phyloP scores from a whole-genome alignment of 176 grass and related monocot genomes.

The Themeda triandra region DNA sequence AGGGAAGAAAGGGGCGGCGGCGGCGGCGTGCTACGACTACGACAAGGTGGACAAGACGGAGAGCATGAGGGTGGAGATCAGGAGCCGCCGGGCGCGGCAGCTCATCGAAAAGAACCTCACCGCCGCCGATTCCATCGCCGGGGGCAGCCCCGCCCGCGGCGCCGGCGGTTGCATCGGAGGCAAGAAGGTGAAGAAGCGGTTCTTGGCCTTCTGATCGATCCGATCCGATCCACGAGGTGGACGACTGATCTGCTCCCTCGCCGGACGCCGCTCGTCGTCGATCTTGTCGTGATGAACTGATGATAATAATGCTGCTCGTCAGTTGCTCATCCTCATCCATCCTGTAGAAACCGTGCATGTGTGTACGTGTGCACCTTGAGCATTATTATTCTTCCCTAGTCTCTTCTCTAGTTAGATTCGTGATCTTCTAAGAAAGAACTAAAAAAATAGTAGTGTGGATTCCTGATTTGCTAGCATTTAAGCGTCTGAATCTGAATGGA shows the following conservation, averaged over 20 bases:
- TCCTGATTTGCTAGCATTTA: background rate
- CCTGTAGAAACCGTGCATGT: too few relatives aligned
- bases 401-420: background rate
- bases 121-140: slow-evolving; percentile 35
- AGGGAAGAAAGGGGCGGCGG: background rate
- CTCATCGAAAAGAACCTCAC: slow-evolving; percentile 88
- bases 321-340: background rate
- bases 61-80: slow-evolving; percentile 88
- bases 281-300: background rate
- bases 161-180: background rate
- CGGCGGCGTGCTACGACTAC: slow-evolving; percentile 47
- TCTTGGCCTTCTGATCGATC: slow-evolving; percentile 41
- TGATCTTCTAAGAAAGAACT: too few relatives aligned
- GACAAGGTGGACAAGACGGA: slow-evolving; percentile 80
- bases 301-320: background rate
- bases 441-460: background rate
- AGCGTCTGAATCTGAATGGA: background rate
- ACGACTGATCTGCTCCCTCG: background rate
- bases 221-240: background rate
- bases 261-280: background rate
- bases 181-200: slow-evolving; percentile 29
- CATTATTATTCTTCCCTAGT: too few relatives aligned
- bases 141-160: background rate
- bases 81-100: slow-evolving; percentile 57
- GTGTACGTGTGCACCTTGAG: too few relatives aligned